Evolutionary conservation across 768 basidiomycete genomes (phyloP).

Genomic region (Pleurotus pulmonarius): DNA sequence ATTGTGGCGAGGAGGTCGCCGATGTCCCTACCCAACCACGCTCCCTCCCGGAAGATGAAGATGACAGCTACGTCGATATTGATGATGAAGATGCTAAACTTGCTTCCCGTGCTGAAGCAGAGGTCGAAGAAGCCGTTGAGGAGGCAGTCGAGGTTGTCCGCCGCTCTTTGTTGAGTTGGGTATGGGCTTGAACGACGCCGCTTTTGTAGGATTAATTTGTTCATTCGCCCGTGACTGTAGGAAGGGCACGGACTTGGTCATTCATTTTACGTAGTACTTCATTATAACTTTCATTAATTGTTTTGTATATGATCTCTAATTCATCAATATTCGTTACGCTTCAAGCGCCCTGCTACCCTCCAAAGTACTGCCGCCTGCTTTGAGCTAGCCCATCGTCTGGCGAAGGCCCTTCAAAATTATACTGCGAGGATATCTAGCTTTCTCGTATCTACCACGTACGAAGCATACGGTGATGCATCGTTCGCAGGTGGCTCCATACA

Average conservation of each 20-base stretch:
- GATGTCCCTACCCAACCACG: conserved; percentile 1
- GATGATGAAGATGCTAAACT: conserved; percentile 1
- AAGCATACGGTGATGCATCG: too few species aligned
- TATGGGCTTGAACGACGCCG: neutral
- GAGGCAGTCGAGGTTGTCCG: neutral
- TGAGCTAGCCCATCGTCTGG: too few species aligned
- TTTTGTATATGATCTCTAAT: neutral
- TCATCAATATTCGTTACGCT: neutral
- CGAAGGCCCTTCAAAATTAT: too few species aligned
- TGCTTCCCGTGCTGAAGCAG: neutral
- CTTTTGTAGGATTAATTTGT: neutral
- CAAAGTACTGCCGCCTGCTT: too few species aligned
- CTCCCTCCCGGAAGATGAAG: neutral
- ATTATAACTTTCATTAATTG: too few species aligned
- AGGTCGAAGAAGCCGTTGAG: conserved; percentile 2
- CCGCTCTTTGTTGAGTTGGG: conserved; percentile 3
- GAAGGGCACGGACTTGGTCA: conserved; percentile 5
- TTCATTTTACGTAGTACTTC: neutral
- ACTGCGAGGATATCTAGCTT: too few species aligned
- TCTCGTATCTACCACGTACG: too few species aligned
- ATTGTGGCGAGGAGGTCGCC: conserved; percentile 4
- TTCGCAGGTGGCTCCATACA: too few species aligned
- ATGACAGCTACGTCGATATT: neutral
- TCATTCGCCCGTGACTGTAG: neutral
- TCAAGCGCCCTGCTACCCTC: too few species aligned